Base-by-base conservation (phyloP, 208 protist genomes). In the Crithidia bombi region DNA sequence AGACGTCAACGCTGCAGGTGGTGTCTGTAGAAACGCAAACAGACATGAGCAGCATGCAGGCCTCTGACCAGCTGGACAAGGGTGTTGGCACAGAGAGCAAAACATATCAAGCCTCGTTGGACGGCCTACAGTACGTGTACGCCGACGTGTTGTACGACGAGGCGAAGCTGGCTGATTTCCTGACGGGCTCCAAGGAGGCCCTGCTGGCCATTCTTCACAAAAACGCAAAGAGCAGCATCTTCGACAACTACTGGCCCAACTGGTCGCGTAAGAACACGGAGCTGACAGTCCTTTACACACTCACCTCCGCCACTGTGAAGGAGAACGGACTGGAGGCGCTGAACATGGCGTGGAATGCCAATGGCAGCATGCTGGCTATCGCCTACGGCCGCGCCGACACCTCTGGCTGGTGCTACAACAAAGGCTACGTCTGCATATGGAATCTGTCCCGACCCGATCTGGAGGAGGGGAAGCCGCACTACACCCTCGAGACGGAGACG, bases 121-220 rank as follows among this genome's bases (percentile, higher is more conserved):
- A 91, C 23, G 90, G 90, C 3, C 66, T 93, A 17, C 88, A 96
- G 73, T 95, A 94, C 70, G 86, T 94, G 12, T 95, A 97, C 63
- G 75, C 46, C 10, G 79, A 54, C 12, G 69, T 84, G 2, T 55
- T 70, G 14, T 87, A 86, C 66, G 75, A 93, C 30, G 79, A 89
- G 33, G 83, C 69, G 9, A 81, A 80, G 46, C 73, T 95, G 0
- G 81, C 85, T 14, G 56, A 47, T 3, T 97, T 97, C 55, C 25
- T 97, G 32, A 85, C 92, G 61, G 19, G 12, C 14, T 56, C 68
- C 2, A 81, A 86, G 33, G 78, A 87, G 3, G 75, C 78, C 38
- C 47, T 94, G 12, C 68, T 95, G 14, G 33, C 82, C 0, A 87
- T 94, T 26, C 57, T 97, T 15, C 80, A 91, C 66, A 73, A 73